Evolutionary conservation across 1,139 yeast species (phyloP).

Genomic region (Zygoascus hellenicus): DNA sequence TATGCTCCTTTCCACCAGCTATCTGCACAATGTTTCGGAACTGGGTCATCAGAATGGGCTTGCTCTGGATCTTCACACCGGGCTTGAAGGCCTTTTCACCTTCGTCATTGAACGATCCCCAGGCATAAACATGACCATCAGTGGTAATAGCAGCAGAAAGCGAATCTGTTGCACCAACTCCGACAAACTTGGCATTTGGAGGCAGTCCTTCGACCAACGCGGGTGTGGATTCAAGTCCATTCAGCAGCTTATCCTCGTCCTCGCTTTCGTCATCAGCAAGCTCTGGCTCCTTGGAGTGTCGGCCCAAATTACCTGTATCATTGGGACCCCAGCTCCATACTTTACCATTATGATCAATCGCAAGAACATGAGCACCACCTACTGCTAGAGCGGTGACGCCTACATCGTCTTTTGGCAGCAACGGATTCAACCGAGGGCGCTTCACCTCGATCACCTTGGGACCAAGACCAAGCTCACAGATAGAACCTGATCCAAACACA

Average conservation of each 20-base stretch:
- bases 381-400: constrained; percentile 81
- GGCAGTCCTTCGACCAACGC: constrained; percentile 67
- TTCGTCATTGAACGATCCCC: constrained; percentile 96
- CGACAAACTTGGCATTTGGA: constrained; percentile 52
- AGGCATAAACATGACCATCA: constrained; percentile 87
- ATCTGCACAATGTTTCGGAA: constrained; percentile 72
- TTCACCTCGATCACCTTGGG: constrained; percentile 91
- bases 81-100: constrained; percentile 82
- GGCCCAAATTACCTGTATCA: constrained; percentile 88
- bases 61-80: constrained; percentile 55
- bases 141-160: constrained; percentile 73
- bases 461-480: constrained; percentile 95
- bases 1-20: constrained; percentile 90
- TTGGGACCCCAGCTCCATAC: constrained; percentile 98
- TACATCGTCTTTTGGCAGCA: constrained; percentile 51
- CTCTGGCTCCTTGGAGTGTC: constrained; percentile 53
- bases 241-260: constrained; percentile 77
- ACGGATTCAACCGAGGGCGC: constrained; percentile 87
- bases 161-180: constrained; percentile 90
- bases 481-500: constrained; percentile 95
- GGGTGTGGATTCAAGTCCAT: constrained; percentile 86
- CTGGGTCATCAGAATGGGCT: constrained; percentile 59
- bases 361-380: constrained; percentile 94
- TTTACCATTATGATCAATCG: constrained; percentile 64
- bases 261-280: constrained; percentile 41